phyloP scores from a whole-genome alignment of 176 grass and related monocot species.

The Carex parvula region DNA sequence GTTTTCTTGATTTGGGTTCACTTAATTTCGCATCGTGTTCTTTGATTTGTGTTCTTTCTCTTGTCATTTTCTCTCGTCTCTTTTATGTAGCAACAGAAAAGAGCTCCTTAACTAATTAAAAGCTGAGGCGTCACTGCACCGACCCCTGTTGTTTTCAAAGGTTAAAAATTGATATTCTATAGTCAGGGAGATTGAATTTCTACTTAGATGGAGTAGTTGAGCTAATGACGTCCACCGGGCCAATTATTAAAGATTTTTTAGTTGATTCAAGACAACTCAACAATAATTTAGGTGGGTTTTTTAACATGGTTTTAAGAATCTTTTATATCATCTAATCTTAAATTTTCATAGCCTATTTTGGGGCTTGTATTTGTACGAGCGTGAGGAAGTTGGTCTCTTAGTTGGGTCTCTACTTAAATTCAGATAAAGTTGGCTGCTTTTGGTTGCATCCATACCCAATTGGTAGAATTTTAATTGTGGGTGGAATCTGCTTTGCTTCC shows the following conservation, averaged over 20 bases:
- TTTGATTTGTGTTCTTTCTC: slow-evolving; percentile 1
- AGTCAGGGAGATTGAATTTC: slow-evolving; percentile 27
- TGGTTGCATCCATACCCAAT: slow-evolving; percentile 13
- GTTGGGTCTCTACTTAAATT: slow-evolving; percentile 26
- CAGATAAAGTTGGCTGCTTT: slow-evolving; percentile 24
- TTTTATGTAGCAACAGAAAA: slow-evolving; percentile 13
- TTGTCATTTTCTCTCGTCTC: slow-evolving; percentile 23
- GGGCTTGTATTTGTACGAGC: slow-evolving; percentile 48
- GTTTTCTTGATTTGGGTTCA: background rate
- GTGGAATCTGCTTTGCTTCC: slow-evolving; percentile 15
- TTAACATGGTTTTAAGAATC: slow-evolving; percentile 9
- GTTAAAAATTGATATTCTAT: background rate
- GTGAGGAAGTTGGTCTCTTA: background rate
- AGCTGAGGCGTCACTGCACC: slow-evolving; percentile 28
- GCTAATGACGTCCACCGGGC: slow-evolving; percentile 43
- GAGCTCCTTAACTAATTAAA: slow-evolving; percentile 32
- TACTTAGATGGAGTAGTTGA: slow-evolving; percentile 73
- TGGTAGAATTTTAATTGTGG: background rate
- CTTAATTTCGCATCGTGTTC: background rate
- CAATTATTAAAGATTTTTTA: slow-evolving; percentile 27
- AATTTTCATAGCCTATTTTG: slow-evolving; percentile 33
- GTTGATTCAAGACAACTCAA: slow-evolving; percentile 60
- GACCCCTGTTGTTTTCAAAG: slow-evolving; percentile 18
- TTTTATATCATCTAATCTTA: slow-evolving; percentile 6
- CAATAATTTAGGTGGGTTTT: slow-evolving; percentile 80